Percentiles rank a stretch among this genome's conserved stretches.
These are phyloP conservation scores for Pseudohalonectria lignicola DNA, from an alignment of 2,329 filamentous ascomycete genomes.

Conservation along the genomic window DNA sequence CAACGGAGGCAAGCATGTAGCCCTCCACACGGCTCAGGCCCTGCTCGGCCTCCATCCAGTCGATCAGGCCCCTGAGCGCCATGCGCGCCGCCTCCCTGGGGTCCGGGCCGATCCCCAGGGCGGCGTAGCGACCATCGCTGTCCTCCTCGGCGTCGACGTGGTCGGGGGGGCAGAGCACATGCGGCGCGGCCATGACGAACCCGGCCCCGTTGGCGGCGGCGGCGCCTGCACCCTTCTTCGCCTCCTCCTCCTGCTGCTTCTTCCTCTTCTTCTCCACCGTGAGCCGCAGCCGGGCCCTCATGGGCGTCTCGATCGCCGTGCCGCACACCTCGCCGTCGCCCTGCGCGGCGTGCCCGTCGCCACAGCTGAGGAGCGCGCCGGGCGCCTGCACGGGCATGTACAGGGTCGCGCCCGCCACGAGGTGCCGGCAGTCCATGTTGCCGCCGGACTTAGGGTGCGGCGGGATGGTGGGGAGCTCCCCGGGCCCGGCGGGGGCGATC, in stretches of 20 bases:
- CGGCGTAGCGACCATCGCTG: conserved; percentile 40
- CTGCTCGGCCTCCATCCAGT: conserved; percentile 35
- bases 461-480: conserved; percentile 36
- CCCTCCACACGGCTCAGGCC: conserved; percentile 32
- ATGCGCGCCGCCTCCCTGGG: conserved; percentile 35
- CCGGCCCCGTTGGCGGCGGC: conserved; percentile 19
- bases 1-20: conserved; percentile 41
- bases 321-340: conserved; percentile 44
- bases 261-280: conserved; percentile 31
- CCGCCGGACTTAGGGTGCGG: conserved; percentile 35
- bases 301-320: conserved; percentile 42
- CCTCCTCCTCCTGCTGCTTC: no score
- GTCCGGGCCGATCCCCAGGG: conserved; percentile 36
- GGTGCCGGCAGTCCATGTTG: conserved; percentile 42
- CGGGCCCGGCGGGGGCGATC: conserved; percentile 31
- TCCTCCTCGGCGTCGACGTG: conserved; percentile 26
- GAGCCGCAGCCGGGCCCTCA: conserved; percentile 30
- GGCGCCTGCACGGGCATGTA: conserved; percentile 36
- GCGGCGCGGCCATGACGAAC: conserved; percentile 26
- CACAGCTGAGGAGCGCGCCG: conserved; percentile 41
- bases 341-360: conserved; percentile 42
- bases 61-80: conserved; percentile 33
- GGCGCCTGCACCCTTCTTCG: no score
- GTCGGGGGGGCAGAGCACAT: conserved; percentile 29
- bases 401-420: conserved; percentile 32